Evolutionary conservation across 345 rosid genomes (phyloP).

Genomic region (Nasturtium officinale): DNA sequence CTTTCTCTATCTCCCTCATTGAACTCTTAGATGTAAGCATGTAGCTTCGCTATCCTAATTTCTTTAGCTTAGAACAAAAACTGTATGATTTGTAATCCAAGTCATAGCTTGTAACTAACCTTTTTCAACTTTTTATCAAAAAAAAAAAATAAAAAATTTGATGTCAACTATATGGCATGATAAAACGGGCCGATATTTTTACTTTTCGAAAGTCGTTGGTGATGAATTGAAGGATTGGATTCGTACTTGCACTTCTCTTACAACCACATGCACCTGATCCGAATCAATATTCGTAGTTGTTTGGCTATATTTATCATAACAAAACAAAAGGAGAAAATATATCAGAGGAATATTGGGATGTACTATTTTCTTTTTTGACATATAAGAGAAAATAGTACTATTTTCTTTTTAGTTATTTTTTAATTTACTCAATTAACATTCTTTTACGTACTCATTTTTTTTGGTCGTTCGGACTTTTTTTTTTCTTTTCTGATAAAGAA

Average conservation of each 20-base stretch:
- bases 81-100: neutral
- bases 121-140: too few relatives aligned
- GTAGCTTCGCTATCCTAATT: neutral
- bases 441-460: too few relatives aligned
- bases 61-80: neutral
- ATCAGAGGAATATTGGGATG: neutral
- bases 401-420: neutral
- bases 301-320: neutral
- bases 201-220: constrained; percentile 19
- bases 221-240: constrained; percentile 13
- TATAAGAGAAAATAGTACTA: neutral
- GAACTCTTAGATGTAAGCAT: neutral
- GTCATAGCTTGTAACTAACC: neutral
- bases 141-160: too few relatives aligned
- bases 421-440: neutral
- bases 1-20: neutral
- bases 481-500: too few relatives aligned
- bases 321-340: neutral
- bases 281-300: neutral
- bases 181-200: constrained; percentile 9
- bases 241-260: constrained; percentile 2
- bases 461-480: neutral
- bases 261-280: constrained; percentile 5
- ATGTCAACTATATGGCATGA: neutral
- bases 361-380: too few relatives aligned